Evolutionary conservation across 495 filamentous ascomycete genomes (phyloP).

Genomic region (Lasiosphaeria ovina): DNA sequence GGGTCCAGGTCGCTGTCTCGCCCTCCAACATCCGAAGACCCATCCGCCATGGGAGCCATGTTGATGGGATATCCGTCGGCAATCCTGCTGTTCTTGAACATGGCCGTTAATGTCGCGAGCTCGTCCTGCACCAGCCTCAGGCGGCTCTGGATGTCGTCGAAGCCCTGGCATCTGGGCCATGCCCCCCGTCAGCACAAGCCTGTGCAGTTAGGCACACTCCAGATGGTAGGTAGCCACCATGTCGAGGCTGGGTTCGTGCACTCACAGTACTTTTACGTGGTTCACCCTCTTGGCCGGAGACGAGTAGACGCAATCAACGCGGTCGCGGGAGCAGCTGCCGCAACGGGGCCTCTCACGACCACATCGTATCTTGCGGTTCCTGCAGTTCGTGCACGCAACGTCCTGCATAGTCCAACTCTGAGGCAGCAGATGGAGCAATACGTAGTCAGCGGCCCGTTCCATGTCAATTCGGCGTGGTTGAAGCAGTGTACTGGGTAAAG

Average conservation of each 20-base stretch:
- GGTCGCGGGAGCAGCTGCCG: background rate
- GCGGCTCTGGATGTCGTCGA: background rate
- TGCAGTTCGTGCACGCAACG: background rate
- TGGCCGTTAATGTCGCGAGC: background rate
- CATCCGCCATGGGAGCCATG: background rate
- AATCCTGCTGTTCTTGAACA: background rate
- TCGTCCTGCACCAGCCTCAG: background rate
- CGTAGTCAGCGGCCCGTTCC: background rate
- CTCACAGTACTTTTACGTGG: slow-evolving; percentile 17
- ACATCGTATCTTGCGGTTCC: background rate
- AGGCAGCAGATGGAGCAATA: background rate
- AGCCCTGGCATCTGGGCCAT: background rate
- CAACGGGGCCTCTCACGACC: background rate
- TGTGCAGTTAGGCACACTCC: too few species aligned
- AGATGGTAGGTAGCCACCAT: background rate
- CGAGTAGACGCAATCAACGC: slow-evolving; percentile 12
- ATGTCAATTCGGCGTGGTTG: background rate
- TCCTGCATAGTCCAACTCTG: background rate
- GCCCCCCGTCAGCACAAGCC: too few species aligned
- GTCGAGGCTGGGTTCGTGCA: background rate
- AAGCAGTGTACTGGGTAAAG: background rate
- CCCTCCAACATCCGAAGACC: background rate
- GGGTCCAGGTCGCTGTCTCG: background rate
- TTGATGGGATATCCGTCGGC: background rate
- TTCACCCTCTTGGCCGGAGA: slow-evolving; percentile 26